A percentile compares a stretch with the other conserved stretches of the same genome.
Evolutionary conservation across 148 eudicot genomes (phyloP).

Genomic region (Rhododendron vialii): DNA sequence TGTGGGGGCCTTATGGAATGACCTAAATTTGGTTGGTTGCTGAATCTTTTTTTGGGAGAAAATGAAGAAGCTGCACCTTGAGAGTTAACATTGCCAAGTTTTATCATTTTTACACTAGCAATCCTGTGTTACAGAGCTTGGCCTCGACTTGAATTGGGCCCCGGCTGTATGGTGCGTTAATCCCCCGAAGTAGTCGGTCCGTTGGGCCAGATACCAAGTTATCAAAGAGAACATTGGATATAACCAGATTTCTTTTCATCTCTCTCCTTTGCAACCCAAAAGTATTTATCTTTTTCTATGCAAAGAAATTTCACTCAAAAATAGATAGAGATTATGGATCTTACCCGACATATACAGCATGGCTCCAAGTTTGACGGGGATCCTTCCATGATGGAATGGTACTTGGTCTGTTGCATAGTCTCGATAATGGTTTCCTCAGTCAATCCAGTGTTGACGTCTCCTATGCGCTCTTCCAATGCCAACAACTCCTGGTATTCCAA

Average conservation of each 20-base stretch:
- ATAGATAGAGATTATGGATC: background rate
- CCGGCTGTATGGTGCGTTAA: background rate
- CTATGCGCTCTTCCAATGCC: constrained; percentile 66
- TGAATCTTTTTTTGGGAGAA: background rate
- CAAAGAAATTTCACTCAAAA: background rate
- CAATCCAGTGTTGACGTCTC: constrained; percentile 54
- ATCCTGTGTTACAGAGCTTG: background rate
- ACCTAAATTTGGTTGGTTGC: background rate
- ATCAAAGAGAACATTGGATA: background rate
- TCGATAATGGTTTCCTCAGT: constrained; percentile 42
- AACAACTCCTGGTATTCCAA: constrained; percentile 46
- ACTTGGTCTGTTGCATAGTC: constrained; percentile 36
- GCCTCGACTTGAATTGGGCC: background rate
- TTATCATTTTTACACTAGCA: background rate
- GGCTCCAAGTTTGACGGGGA: constrained; percentile 33
- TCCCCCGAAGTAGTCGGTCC: background rate
- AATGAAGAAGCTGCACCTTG: background rate
- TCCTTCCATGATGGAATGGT: constrained; percentile 5
- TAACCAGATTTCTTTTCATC: background rate
- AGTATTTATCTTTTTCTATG: background rate
- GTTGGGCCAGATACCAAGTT: background rate
- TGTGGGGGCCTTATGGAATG: background rate
- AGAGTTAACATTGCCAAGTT: background rate
- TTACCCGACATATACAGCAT: constrained; percentile 64
- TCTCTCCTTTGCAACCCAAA: background rate